Conservation (phyloP, 352 stramenopile genomes). For the Pythium pectinolyticum region DNA sequence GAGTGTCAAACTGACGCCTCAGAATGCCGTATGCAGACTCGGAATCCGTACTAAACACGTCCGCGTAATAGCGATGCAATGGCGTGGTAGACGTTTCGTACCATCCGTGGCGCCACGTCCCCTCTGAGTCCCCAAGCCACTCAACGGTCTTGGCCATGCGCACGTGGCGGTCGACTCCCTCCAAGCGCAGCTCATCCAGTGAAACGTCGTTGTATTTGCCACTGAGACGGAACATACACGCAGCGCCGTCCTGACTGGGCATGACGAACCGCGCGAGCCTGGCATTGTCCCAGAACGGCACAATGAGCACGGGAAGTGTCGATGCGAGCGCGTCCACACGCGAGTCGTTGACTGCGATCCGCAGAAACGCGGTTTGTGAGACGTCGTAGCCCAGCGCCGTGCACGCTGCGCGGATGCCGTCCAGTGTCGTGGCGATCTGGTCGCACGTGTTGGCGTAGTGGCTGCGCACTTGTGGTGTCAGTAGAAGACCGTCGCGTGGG, state of each 20-base stretch:
- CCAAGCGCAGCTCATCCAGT: slow-evolving; percentile 15
- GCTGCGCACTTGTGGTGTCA: background rate
- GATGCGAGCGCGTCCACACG: slow-evolving; percentile 32
- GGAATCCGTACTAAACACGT: slow-evolving; percentile 36
- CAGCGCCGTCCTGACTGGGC: slow-evolving; percentile 36
- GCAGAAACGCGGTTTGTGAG: slow-evolving; percentile 24
- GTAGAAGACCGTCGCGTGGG: background rate
- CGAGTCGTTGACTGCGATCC: slow-evolving; percentile 28
- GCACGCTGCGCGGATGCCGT: slow-evolving; percentile 7
- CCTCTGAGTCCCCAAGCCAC: slow-evolving; percentile 34
- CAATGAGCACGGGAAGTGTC: slow-evolving; percentile 42
- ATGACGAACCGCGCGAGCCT: slow-evolving; percentile 29
- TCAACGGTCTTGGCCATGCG: slow-evolving; percentile 37
- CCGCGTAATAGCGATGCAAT: slow-evolving; percentile 29
- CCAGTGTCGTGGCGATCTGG: slow-evolving; percentile 21
- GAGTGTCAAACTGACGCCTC: slow-evolving; percentile 40
- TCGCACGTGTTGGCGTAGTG: slow-evolving; percentile 25
- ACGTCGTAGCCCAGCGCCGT: slow-evolving; percentile 31
- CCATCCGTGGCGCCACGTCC: slow-evolving; percentile 47
- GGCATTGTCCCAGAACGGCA: slow-evolving; percentile 47
- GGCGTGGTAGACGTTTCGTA: slow-evolving; percentile 24
- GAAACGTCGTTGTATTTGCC: slow-evolving; percentile 36
- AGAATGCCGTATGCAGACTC: slow-evolving; percentile 24
- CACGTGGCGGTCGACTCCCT: slow-evolving; percentile 23
- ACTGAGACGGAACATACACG: slow-evolving; percentile 43